Evolutionary conservation across 495 filamentous ascomycete species (phyloP), one percentile per base, ranked within the genome.

Genomic region (Aspergillus cavernicola): DNA sequence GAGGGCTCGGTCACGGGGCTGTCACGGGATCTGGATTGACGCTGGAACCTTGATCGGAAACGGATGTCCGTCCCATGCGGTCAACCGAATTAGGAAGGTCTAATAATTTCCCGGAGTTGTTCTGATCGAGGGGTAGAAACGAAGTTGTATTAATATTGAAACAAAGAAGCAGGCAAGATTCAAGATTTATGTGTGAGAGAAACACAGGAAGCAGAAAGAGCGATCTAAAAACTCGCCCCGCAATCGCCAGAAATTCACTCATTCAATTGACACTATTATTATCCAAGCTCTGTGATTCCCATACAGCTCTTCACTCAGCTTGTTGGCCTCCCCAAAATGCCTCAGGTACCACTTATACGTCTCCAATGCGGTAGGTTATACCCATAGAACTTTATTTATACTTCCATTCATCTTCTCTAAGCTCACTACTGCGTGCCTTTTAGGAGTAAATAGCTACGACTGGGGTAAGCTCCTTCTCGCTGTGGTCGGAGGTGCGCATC

Each of bases 361-460:
- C 83, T 98, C 60, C 90, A 95, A 72, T 97, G 93, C 75, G 92
- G 92, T 89, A 75, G 63, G 77, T 64, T 11, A 29, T 29, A n/a
- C n/a, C n/a, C 11, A 15, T 15, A 22, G 9, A 4, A 20, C 41
- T 10, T 24, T 20, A 19, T n/a, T n/a, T n/a, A n/a, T n/a, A n/a
- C n/a, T n/a, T n/a, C n/a, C n/a, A n/a, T n/a, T n/a, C n/a, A n/a
- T n/a, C n/a, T n/a, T n/a, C n/a, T n/a, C n/a, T n/a, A 15, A 18
- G 18, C 54, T 62, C 42, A 56, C 31, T 23, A n/a, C 15, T n/a
- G 6, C 36, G 6, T 24, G n/a, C n/a, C n/a, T 37, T 10, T 9
- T 29, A 89, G 86, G 86, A 60, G 89, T 92, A 59, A 98, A 98
- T 67, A 96, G 92, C 70, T 98, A 98, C 68, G 93, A 97, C 70